Conservation (phyloP, 2,329 filamentous ascomycete genomes). For the Pseudogymnoascus pannorum region DNA sequence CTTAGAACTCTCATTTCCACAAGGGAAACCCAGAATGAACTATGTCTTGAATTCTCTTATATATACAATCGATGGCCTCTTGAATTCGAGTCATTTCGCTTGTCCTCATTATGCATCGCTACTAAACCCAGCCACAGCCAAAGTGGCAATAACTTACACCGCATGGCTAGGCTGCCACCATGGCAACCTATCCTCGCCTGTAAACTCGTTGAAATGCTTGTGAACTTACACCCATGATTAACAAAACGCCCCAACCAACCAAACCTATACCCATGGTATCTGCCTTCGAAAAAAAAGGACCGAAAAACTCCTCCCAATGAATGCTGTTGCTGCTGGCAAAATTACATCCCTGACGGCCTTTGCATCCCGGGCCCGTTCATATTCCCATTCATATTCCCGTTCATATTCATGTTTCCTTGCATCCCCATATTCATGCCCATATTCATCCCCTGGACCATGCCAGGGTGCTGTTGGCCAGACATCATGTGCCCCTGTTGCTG, state of each 20-base stretch:
- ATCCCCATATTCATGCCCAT: conserved; percentile 22
- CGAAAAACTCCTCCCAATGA: not conserved
- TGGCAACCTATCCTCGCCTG: not conserved
- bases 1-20: not conserved
- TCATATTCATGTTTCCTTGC: conserved; percentile 13
- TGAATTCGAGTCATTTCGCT: not conserved
- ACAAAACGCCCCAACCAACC: not conserved
- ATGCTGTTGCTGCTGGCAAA: not conserved
- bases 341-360: conserved; percentile 14
- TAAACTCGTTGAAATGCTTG: not conserved
- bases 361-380: conserved; percentile 12
- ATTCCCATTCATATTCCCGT: conserved; percentile 10
- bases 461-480: conserved; percentile 17
- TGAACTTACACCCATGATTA: not conserved
- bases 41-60: not conserved
- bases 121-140: not conserved
- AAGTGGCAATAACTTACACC: not conserved
- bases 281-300: conserved; percentile 1
- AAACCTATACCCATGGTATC: conserved; percentile 8
- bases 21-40: not conserved
- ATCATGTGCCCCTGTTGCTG: conserved; percentile 22
- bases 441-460: conserved; percentile 13
- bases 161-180: not conserved
- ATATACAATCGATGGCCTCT: conserved; percentile 4
- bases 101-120: conserved; percentile 5